Evolutionary conservation across 257 asterid genomes (phyloP).

Genomic region (Nicotiana benthamiana): DNA sequence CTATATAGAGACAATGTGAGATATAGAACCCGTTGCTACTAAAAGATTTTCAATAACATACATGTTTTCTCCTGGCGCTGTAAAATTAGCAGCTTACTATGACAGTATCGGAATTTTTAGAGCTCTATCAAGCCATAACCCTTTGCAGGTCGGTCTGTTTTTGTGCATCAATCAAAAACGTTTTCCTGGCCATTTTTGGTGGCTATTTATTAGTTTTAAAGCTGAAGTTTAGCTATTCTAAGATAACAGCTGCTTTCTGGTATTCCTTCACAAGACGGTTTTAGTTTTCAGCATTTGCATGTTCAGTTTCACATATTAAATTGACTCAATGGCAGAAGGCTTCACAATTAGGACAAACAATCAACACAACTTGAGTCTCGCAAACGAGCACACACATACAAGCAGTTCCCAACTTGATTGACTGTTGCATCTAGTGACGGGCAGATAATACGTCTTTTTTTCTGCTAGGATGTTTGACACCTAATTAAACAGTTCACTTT

Average conservation of each 20-base stretch:
- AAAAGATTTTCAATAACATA: background rate
- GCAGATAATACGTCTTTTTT: background rate
- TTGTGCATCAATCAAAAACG: background rate
- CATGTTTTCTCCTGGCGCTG: background rate
- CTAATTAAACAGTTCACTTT: conserved; percentile 21
- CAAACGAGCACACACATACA: background rate
- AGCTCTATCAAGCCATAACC: background rate
- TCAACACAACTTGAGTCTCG: conserved; percentile 1
- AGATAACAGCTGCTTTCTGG: background rate
- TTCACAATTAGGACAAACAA: background rate
- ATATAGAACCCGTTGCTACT: background rate
- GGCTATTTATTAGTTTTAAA: background rate
- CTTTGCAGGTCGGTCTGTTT: background rate
- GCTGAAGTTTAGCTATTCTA: background rate
- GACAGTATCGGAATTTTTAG: background rate
- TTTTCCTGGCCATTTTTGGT: background rate
- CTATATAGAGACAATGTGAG: too few species aligned
- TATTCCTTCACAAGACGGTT: background rate
- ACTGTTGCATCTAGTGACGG: background rate
- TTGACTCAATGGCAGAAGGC: background rate
- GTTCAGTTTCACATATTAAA: background rate
- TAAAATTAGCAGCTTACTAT: background rate
- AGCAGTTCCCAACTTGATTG: background rate
- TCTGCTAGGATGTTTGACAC: background rate
- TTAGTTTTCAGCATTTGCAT: background rate